Evolutionary conservation across 73 alveolate genomes (phyloP).

Genomic region (Paramecium bursaria): DNA sequence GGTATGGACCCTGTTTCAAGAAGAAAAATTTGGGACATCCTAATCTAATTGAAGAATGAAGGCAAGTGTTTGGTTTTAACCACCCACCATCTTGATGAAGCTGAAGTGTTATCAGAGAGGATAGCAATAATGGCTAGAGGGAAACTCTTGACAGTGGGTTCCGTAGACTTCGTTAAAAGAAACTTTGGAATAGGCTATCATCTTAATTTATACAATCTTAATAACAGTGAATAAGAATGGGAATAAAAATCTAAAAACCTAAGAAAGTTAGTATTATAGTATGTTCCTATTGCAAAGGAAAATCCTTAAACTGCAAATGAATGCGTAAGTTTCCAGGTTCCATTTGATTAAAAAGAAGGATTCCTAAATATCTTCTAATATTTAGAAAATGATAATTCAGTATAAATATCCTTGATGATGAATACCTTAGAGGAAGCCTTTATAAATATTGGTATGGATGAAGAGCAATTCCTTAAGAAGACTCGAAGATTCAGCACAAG

Average conservation of each 20-base stretch:
- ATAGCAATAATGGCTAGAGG: constrained; percentile 95
- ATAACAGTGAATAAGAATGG: constrained; percentile 1
- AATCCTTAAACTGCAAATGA: constrained; percentile 35
- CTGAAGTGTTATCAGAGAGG: constrained; percentile 91
- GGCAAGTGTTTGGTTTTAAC: constrained; percentile 80
- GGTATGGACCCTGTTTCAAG: constrained; percentile 88
- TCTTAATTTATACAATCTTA: constrained; percentile 66
- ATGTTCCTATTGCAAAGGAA: not conserved
- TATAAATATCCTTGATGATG: constrained; percentile 83
- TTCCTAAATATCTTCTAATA: constrained; percentile 59
- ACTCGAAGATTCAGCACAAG: constrained; percentile 33
- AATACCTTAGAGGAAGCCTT: constrained; percentile 98
- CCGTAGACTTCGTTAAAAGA: constrained; percentile 78
- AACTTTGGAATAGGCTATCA: constrained; percentile 87
- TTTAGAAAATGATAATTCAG: constrained; percentile 66
- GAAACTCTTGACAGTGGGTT: constrained; percentile 81
- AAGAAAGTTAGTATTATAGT: not conserved
- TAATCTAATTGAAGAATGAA: constrained; percentile 65
- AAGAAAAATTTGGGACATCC: constrained; percentile 78
- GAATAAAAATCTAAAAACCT: constrained; percentile 14
- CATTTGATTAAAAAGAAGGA: constrained; percentile 17
- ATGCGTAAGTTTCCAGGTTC: constrained; percentile 4
- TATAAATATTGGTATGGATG: constrained; percentile 89
- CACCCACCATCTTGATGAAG: constrained; percentile 95
- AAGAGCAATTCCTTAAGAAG: constrained; percentile 49